Percentiles rank a stretch among this genome's conserved stretches.
phyloP scores from a whole-genome alignment of 495 filamentous ascomycete species.

The Penicillium subrubescens region DNA sequence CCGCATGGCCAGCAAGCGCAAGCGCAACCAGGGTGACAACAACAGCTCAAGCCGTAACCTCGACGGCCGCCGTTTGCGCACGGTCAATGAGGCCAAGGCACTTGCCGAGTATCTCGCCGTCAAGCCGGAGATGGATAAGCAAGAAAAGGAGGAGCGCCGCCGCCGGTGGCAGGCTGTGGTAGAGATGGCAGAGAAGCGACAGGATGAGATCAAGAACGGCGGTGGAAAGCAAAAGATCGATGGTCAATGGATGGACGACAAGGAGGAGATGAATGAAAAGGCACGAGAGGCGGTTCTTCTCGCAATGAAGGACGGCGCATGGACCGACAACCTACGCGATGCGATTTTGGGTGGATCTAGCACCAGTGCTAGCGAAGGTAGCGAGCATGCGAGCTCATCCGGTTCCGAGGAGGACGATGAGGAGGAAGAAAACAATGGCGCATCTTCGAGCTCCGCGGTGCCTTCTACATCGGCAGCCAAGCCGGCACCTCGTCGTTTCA shows the following conservation, averaged over 20 bases:
- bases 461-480: constrained; percentile 31
- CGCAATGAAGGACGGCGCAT: constrained; percentile 67
- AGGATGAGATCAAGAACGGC: constrained; percentile 72
- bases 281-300: constrained; percentile 79
- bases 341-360: constrained; percentile 45
- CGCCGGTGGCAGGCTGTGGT: constrained; percentile 84
- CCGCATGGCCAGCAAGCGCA: constrained; percentile 93
- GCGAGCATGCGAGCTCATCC: constrained; percentile 40
- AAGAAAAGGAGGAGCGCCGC: constrained; percentile 81
- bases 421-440: constrained; percentile 44
- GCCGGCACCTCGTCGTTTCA: constrained; percentile 55
- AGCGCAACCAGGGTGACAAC: constrained; percentile 79
- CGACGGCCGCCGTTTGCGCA: constrained; percentile 86
- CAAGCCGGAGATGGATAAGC: constrained; percentile 94
- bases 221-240: constrained; percentile 73
- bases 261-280: constrained; percentile 80
- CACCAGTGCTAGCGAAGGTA: constrained; percentile 54
- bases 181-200: constrained; percentile 74
- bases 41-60: constrained; percentile 90
- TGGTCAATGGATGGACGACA: constrained; percentile 91
- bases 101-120: constrained; percentile 92
- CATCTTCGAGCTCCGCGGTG: constrained; percentile 23
- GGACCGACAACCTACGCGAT: constrained; percentile 52
- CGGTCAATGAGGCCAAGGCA: constrained; percentile 91
- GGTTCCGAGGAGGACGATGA: constrained; percentile 38